Evolutionary conservation across 108 stramenopile genomes (phyloP).

Genomic region (Skeletonema marinoi): DNA sequence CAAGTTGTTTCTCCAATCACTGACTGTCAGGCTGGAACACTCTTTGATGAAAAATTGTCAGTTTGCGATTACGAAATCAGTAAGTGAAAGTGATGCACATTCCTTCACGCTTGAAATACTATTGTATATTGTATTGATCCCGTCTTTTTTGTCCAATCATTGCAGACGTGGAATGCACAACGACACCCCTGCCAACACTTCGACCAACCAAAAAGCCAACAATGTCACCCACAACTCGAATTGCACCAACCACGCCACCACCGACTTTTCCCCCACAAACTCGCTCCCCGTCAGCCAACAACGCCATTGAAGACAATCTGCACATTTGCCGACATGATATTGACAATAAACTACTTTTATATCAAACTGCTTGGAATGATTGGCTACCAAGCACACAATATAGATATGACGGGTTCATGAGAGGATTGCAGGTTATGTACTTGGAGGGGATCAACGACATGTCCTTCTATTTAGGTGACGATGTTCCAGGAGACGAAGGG

Average conservation of each 20-base stretch:
- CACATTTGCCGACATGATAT: slow-evolving; percentile 1
- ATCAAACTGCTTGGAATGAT: slow-evolving; percentile 13
- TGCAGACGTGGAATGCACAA: slow-evolving; percentile 6
- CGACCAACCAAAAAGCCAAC: slow-evolving; percentile 2
- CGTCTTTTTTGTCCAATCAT: no score
- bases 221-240: neutral
- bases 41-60: slow-evolving; percentile 18
- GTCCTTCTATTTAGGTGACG: slow-evolving; percentile 20
- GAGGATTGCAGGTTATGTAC: slow-evolving; percentile 16
- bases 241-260: slow-evolving; percentile 6
- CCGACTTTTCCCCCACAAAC: slow-evolving; percentile 25
- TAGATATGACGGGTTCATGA: slow-evolving; percentile 12
- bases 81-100: neutral
- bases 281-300: slow-evolving; percentile 13
- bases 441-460: slow-evolving; percentile 10
- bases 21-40: slow-evolving; percentile 13
- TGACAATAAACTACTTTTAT: slow-evolving; percentile 16
- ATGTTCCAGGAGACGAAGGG: neutral
- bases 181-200: slow-evolving; percentile 1
- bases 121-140: neutral
- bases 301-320: slow-evolving; percentile 31
- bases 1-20: neutral
- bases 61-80: slow-evolving; percentile 23
- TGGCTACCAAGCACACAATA: slow-evolving; percentile 27
- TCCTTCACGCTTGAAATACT: neutral